phyloP scores from a whole-genome alignment of 495 filamentous ascomycete species.

The Zalerion maritima region DNA sequence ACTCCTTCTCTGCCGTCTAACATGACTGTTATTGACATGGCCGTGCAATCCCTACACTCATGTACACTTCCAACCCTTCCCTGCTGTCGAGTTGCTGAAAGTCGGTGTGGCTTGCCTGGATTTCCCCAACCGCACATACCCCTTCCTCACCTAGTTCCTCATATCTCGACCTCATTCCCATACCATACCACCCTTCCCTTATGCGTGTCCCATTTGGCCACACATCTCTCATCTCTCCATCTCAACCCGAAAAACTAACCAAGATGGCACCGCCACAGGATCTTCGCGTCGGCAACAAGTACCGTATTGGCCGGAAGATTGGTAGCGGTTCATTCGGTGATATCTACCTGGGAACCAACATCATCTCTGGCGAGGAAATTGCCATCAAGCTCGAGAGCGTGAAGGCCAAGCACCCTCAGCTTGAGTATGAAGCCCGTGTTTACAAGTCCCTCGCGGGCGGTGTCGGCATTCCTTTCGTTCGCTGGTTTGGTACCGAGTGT shows the following conservation, averaged over 20 bases:
- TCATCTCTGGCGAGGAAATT: slow-evolving; percentile 99
- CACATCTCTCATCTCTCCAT: slow-evolving; percentile 1
- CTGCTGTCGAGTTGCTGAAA: slow-evolving; percentile 5
- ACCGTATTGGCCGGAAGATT: slow-evolving; percentile 99
- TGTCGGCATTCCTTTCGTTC: slow-evolving; percentile 97
- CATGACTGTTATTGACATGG: neutral
- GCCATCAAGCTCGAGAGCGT: slow-evolving; percentile 99
- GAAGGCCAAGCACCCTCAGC: slow-evolving; percentile 98
- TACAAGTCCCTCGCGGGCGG: slow-evolving; percentile 99
- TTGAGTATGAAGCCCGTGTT: slow-evolving; percentile 98
- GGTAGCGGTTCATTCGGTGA: slow-evolving; percentile 97
- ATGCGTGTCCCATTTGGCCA: too few species aligned
- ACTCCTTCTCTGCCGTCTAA: too few species aligned
- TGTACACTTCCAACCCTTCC: slow-evolving; percentile 1
- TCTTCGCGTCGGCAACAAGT: slow-evolving; percentile 98
- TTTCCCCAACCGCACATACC: neutral
- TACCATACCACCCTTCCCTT: neutral
- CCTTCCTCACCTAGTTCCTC: neutral
- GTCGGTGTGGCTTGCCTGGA: slow-evolving; percentile 12
- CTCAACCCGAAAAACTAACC: neutral
- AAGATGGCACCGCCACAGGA: slow-evolving; percentile 41
- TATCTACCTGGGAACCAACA: slow-evolving; percentile 99
- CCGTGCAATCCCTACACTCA: neutral
- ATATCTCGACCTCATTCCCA: slow-evolving; percentile 1
- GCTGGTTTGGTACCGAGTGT: slow-evolving; percentile 99